These are phyloP conservation scores for Ammopiptanthus mongolicus DNA, from an alignment of 306 rosid genomes.

Conservation along the genomic window DNA sequence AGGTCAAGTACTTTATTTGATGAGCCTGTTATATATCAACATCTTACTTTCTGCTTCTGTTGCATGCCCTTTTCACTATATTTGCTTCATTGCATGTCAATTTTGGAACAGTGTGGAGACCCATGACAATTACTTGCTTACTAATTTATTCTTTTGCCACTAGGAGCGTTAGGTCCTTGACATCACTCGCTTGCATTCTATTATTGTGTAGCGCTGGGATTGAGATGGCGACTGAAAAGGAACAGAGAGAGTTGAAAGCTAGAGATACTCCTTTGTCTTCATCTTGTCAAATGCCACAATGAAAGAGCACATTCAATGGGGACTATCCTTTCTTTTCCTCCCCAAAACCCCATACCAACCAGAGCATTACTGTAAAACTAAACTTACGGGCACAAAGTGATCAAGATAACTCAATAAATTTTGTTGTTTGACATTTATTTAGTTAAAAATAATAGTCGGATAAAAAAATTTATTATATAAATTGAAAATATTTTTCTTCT, in stretches of 20 bases:
- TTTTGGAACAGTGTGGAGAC: neutral
- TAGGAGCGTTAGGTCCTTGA: neutral
- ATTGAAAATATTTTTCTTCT: no score
- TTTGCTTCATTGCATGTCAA: neutral
- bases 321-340: no score
- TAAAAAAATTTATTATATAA: no score
- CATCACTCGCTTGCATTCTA: neutral
- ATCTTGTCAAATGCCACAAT: slow-evolving; percentile 54
- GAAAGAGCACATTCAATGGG: no score
- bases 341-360: no score
- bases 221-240: slow-evolving; percentile 54
- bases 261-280: slow-evolving; percentile 47
- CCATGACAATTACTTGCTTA: neutral
- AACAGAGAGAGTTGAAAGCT: slow-evolving; percentile 28
- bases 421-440: no score
- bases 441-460: no score
- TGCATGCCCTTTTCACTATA: neutral
- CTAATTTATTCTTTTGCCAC: neutral
- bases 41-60: neutral
- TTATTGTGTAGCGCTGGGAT: slow-evolving; percentile 45
- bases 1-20: slow-evolving; percentile 30
- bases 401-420: no score
- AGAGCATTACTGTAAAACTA: no score
- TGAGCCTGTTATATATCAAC: neutral
- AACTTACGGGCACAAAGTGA: no score